phyloP scores from a whole-genome alignment of 768 basidiomycete genomes.

The Phaeotremella skinneri region DNA sequence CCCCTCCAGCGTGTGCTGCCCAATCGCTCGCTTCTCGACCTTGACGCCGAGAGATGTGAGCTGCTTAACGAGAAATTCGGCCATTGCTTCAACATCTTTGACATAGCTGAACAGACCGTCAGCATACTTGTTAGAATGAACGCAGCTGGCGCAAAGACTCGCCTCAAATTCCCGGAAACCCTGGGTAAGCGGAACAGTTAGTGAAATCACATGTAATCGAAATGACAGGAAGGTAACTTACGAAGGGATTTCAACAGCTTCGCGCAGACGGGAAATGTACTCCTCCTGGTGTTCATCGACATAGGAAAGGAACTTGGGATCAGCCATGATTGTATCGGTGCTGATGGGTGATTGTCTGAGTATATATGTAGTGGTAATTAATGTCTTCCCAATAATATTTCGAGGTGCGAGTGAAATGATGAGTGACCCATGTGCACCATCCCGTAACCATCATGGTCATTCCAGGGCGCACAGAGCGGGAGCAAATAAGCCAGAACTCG shows the following conservation, averaged over 20 bases:
- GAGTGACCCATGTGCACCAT: too few species aligned
- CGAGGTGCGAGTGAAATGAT: too few species aligned
- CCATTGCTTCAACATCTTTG: slow-evolving; percentile 79
- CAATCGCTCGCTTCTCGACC: slow-evolving; percentile 71
- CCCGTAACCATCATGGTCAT: too few species aligned
- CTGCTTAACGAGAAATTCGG: slow-evolving; percentile 70
- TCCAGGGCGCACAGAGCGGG: too few species aligned
- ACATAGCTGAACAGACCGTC: slow-evolving; percentile 63
- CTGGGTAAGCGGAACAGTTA: slow-evolving; percentile 21
- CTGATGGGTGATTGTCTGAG: background rate
- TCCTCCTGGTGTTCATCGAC: slow-evolving; percentile 68
- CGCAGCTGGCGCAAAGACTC: slow-evolving; percentile 15
- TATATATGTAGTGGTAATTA: slow-evolving; percentile 5
- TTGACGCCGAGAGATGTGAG: slow-evolving; percentile 75
- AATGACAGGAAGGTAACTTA: slow-evolving; percentile 14
- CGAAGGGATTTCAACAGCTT: slow-evolving; percentile 84
- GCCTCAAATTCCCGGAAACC: slow-evolving; percentile 51
- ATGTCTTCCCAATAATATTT: too few species aligned
- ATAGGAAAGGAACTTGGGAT: slow-evolving; percentile 54
- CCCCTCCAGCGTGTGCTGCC: slow-evolving; percentile 70
- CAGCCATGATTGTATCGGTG: slow-evolving; percentile 37
- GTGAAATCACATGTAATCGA: background rate
- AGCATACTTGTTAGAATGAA: background rate
- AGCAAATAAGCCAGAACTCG: too few species aligned
- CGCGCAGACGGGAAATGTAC: slow-evolving; percentile 74